Base-by-base conservation (phyloP, 495 filamentous ascomycete genomes). In the Aspergillus heteromorphus region DNA sequence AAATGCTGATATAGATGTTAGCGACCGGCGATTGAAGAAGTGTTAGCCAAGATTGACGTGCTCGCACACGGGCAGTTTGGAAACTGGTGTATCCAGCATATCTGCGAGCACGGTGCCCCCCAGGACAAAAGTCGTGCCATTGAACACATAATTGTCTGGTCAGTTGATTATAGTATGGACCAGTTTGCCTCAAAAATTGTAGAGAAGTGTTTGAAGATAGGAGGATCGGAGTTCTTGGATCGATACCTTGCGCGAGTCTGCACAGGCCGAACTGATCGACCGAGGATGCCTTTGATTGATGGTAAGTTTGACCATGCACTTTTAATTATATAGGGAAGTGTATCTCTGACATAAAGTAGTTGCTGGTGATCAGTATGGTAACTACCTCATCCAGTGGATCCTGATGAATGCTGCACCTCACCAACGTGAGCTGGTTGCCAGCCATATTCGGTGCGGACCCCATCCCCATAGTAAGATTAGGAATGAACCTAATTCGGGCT, bases 71-170 rank as follows among this genome's bases (percentile, higher is more conserved):
- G 93, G n/a, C 93, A 98, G 65, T 98, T 97, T 66, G 93, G 93
- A 45, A 98, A 98, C 65, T 98, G 93, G 93, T 98, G 93, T 72
- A 97, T 98, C 61, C 93, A 98, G 70, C 93, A 98, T 71, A 91
- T 98, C 65, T 98, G 93, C 73, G 93, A 98, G 66, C 95, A 98
- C 68, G 95, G 93, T 34, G 85, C 87, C 55, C 89, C 92, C 23
- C 84, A 85, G 53, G 93, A 98, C 67, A 91, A 91, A 65, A 95
- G 85, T 71, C 85, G 90, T 58, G 93, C 93, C 21, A 85, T 96
- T 61, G 95, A 97, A 63, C 92, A 96, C 69, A 90, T 97, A 57
- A 85, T 97, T 59, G 86, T 85, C 58, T 92, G 89, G 74, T 87
- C 91, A 20, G 86, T 89, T 21, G 91, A 97, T 69, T 98, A 97